Evolutionary conservation across 2,329 filamentous ascomycete genomes (phyloP).

Genomic region (Xylariales sp.): DNA sequence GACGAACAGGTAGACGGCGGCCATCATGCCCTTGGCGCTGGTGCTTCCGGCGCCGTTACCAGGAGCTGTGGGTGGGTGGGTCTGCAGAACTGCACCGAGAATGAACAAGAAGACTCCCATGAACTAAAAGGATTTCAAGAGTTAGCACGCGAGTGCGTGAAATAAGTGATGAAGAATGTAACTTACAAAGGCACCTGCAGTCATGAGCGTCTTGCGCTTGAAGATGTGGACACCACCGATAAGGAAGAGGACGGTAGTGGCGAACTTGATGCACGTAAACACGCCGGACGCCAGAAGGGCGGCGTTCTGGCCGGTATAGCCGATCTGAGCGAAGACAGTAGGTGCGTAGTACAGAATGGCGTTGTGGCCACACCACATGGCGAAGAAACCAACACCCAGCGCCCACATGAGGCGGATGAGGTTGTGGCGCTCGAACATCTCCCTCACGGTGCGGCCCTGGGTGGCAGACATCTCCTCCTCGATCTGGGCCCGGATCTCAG

Average conservation of each 20-base stretch:
- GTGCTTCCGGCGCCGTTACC: conserved; percentile 24
- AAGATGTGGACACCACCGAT: conserved; percentile 2
- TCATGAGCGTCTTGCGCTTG: conserved; percentile 2
- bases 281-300: conserved; percentile 2
- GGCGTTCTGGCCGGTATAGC: conserved; percentile 3
- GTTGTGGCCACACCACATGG: conserved; percentile 4
- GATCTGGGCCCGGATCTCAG: conserved; percentile 43
- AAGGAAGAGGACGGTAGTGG: conserved; percentile 1
- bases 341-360: conserved; percentile 4
- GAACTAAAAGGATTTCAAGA: too few relatives aligned
- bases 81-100: conserved; percentile 39
- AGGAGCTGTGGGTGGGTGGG: conserved; percentile 21
- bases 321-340: conserved; percentile 2
- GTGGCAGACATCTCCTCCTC: conserved; percentile 38
- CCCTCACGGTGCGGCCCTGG: conserved; percentile 21
- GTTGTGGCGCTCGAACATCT: conserved; percentile 1
- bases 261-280: conserved; percentile 4
- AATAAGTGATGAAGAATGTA: too few relatives aligned
- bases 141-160: too few relatives aligned
- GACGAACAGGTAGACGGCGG: conserved; percentile 51
- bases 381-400: conserved; percentile 1
- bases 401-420: conserved; percentile 28
- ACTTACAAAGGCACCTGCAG: not conserved
- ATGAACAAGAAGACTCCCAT: conserved; percentile 17
- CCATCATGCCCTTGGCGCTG: conserved; percentile 45